Conservation (phyloP, 2,329 filamentous ascomycete genomes). For the Gaeumannomyces tritici region DNA sequence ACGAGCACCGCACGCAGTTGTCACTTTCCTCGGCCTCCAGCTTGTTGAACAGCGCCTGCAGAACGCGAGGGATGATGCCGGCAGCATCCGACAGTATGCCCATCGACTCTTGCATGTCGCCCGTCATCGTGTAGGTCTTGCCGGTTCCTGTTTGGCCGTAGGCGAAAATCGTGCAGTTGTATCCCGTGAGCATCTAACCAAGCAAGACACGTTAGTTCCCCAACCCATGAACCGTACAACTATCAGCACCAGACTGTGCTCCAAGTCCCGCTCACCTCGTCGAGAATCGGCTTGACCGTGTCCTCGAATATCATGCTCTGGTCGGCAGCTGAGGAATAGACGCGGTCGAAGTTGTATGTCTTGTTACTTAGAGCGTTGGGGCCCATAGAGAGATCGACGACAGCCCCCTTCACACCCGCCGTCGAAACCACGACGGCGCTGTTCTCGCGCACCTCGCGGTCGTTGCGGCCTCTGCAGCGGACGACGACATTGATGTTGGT, state of each 20-base stretch:
- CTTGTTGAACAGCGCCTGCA: conserved; percentile 79
- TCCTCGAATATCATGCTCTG: conserved; percentile 93
- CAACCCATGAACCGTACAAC: background rate
- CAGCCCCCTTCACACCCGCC: conserved; percentile 78
- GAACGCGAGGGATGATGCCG: conserved; percentile 86
- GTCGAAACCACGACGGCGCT: conserved; percentile 86
- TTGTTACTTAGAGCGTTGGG: conserved; percentile 90
- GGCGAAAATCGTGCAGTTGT: conserved; percentile 97
- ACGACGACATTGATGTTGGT: conserved; percentile 99
- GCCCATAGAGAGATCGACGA: conserved; percentile 83
- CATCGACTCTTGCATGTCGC: conserved; percentile 82
- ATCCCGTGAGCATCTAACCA: conserved; percentile 75
- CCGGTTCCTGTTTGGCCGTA: conserved; percentile 97
- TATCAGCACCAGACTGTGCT: background rate
- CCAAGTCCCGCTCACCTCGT: conserved; percentile 55
- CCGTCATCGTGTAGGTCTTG: conserved; percentile 99
- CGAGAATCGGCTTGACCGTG: conserved; percentile 83
- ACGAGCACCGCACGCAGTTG: conserved; percentile 91
- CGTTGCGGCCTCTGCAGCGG: conserved; percentile 82
- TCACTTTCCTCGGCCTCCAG: conserved; percentile 72
- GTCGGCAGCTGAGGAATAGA: conserved; percentile 90
- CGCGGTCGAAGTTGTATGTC: conserved; percentile 92
- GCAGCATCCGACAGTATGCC: conserved; percentile 84
- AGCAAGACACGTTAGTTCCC: background rate
- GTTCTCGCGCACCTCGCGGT: conserved; percentile 91